Percentiles rank a stretch among this genome's conserved stretches.
phyloP scores from a whole-genome alignment of 352 stramenopile species.

The Elongisporangium undulatum region DNA sequence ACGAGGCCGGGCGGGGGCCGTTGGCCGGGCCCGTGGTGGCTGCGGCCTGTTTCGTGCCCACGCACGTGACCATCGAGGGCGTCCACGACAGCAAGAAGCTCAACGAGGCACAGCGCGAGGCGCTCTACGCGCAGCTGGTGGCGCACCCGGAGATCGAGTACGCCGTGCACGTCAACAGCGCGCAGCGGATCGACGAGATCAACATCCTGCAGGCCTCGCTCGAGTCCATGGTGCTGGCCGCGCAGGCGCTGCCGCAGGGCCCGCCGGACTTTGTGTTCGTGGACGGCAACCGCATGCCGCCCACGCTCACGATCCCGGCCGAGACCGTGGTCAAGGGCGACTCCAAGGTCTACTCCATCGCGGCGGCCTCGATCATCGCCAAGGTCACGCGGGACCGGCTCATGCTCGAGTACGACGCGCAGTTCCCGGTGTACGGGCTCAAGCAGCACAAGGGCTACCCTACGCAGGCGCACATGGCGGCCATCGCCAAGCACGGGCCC shows the following conservation, averaged over 20 bases:
- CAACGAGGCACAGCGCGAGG: constrained; percentile 91
- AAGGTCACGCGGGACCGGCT: constrained; percentile 98
- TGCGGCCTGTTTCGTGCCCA: constrained; percentile 62
- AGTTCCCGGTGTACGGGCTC: constrained; percentile 94
- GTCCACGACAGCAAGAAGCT: constrained; percentile 96
- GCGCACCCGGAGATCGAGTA: constrained; percentile 78
- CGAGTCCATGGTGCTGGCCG: constrained; percentile 92
- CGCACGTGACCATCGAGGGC: constrained; percentile 79
- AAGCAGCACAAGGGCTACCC: constrained; percentile 98
- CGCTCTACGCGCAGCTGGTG: constrained; percentile 87
- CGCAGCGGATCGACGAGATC: constrained; percentile 95
- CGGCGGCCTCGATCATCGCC: constrained; percentile 96
- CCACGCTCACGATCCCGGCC: constrained; percentile 80
- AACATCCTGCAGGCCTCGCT: constrained; percentile 99
- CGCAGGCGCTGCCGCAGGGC: constrained; percentile 49
- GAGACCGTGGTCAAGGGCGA: constrained; percentile 95
- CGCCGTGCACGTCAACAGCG: constrained; percentile 73
- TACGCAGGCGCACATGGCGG: constrained; percentile 89
- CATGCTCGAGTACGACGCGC: constrained; percentile 92
- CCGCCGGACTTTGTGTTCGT: constrained; percentile 90
- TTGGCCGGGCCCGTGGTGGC: constrained; percentile 90
- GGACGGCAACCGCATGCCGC: constrained; percentile 95
- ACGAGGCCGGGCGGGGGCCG: constrained; percentile 95
- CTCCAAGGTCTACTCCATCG: constrained; percentile 94
- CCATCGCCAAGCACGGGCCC: constrained; percentile 88